Base-by-base conservation (phyloP, 2,329 filamentous ascomycete species). In the Tolypocladium cylindrosporum region DNA sequence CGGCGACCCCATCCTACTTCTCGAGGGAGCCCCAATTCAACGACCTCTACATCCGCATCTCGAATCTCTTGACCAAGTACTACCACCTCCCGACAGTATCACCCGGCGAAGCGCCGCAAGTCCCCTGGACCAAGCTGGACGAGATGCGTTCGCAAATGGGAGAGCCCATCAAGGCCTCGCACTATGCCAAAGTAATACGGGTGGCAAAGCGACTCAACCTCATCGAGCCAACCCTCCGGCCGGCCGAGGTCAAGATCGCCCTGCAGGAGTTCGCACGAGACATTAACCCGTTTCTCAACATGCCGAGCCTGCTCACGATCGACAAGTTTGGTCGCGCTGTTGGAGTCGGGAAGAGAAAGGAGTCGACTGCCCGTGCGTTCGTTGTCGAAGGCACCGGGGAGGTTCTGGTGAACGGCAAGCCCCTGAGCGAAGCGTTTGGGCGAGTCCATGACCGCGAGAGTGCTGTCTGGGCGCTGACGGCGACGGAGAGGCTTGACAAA, bases 381-480 rank as follows among this genome's bases (percentile, higher is more conserved):
- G 77, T 99, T 27, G 91, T 99, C 5, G 93, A 97, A 75, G 94
- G 94, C 7, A 91, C 89, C 13, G 95, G 94, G 16, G 89, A 97
- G 74, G 85, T 95, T 16, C 72, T 95, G 64, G 79, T 99, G 72
- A 99, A 99, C 71, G 92, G 92, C 61, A 93, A 91, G 76, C 84
- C 83, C n/a, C 77, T 99, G 58, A 83, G 82, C 55, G 83, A 94
- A 55, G 86, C 84, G 27, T 99, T 99, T 72, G 89, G 87, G 40
- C 86, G 94, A 41, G 75, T 97, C 55, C 93, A 99, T 71, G 93
- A 99, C 73, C 86, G 94, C 50, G 94, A 97, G 77, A 97, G 91
- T 69, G 93, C 90, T 3, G 77, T 96, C 4, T 99, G 93, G 93
- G 86, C 93, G 9, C 75, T 99, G 68, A 91, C 92, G 67, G 82